phyloP scores from a whole-genome alignment of 164 flowering plant species.

The Kingdonia uniflora region DNA sequence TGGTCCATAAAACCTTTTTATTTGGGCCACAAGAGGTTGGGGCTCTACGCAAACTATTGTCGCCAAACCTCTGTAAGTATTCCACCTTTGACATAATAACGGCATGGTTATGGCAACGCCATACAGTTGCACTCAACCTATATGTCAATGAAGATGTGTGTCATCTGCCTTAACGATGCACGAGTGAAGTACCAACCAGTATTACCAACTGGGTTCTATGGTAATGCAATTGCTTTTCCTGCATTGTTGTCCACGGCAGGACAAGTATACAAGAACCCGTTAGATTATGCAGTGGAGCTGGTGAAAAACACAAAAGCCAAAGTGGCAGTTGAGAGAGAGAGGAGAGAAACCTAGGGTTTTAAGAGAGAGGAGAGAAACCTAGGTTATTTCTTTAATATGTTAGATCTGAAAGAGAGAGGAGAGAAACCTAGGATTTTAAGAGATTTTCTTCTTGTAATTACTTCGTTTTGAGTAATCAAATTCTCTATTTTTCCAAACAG shows the following conservation, averaged over 20 bases:
- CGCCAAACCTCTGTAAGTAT: conserved; percentile 10
- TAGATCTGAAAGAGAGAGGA: too few species aligned
- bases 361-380: too few species aligned
- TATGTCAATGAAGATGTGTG: conserved; percentile 30
- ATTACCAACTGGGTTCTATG: conserved; percentile 40
- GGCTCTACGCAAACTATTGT: conserved; percentile 13
- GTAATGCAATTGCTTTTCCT: conserved; percentile 33
- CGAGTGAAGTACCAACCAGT: conserved; percentile 18
- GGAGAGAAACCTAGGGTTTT: too few species aligned
- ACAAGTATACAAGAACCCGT: conserved; percentile 20
- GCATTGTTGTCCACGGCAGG: conserved; percentile 24
- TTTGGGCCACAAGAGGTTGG: conserved; percentile 24
- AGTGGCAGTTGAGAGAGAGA: too few species aligned
- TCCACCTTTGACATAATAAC: conserved; percentile 29
- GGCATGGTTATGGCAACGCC: conserved; percentile 33
- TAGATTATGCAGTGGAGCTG: conserved; percentile 29
- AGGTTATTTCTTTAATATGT: too few species aligned
- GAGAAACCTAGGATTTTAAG: too few species aligned
- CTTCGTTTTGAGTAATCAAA: too few species aligned
- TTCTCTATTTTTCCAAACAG: too few species aligned
- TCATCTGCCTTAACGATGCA: conserved; percentile 23
- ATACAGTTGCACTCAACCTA: conserved; percentile 23
- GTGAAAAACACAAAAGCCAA: too few species aligned
- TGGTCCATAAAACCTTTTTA: conserved; percentile 17
- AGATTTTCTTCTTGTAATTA: too few species aligned